Percentiles rank a stretch among this genome's conserved stretches.
Evolutionary conservation across 2,329 filamentous ascomycete genomes (phyloP).

Genomic region (Metarhizium album): DNA sequence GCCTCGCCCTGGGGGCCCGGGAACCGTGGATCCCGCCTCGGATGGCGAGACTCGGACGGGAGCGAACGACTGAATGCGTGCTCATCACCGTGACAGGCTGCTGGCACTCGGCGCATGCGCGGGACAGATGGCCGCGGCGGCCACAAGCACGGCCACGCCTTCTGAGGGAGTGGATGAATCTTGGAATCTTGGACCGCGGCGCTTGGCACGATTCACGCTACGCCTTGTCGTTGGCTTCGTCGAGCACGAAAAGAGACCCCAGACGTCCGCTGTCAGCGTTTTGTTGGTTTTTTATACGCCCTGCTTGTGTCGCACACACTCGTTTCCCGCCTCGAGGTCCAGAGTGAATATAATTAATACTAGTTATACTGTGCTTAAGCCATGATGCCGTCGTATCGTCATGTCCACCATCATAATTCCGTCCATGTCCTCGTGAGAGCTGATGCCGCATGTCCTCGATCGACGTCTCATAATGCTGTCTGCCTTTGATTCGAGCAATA

Average conservation of each 20-base stretch:
- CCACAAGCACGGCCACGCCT: constrained; percentile 12
- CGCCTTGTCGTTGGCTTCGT: not conserved
- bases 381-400: not conserved
- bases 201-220: not conserved
- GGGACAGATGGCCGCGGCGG: constrained; percentile 60
- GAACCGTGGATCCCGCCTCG: not conserved
- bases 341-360: not conserved
- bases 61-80: not conserved
- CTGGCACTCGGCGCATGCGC: constrained; percentile 62
- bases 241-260: not conserved
- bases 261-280: not conserved
- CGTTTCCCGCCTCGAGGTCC: not conserved
- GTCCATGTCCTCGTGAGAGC: not conserved
- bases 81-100: constrained; percentile 38
- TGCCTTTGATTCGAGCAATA: not conserved
- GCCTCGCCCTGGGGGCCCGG: not conserved
- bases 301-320: not conserved
- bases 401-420: not conserved
- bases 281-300: not conserved
- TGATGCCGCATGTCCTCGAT: not conserved
- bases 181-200: not conserved
- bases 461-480: not conserved
- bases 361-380: not conserved
- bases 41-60: not conserved
- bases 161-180: not conserved